Conservation (phyloP, 192 early-diverging fungal genomes). For the Coemansia biformis region DNA sequence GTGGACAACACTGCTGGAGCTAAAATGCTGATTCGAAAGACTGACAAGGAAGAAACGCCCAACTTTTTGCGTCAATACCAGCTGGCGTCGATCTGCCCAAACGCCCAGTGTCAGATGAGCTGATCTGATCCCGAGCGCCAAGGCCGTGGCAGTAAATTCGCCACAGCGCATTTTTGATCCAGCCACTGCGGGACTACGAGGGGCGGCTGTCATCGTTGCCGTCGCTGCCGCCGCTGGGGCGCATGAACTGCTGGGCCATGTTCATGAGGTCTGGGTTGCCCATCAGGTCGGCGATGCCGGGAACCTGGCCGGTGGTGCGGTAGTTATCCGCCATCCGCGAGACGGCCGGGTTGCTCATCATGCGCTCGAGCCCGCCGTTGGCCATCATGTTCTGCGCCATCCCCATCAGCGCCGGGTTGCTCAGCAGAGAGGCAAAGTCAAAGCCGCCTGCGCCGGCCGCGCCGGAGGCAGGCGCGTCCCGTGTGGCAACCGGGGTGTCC, state of each 20-base stretch:
- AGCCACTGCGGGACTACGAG: too few species aligned
- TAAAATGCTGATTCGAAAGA: too few species aligned
- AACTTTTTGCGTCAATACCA: too few species aligned
- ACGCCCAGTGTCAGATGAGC: too few species aligned
- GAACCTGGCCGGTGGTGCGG: slow-evolving; percentile 42
- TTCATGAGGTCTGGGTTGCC: slow-evolving; percentile 43
- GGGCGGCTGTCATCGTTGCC: slow-evolving; percentile 1
- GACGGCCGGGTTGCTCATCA: slow-evolving; percentile 90
- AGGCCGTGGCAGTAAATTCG: too few species aligned
- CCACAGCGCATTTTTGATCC: too few species aligned
- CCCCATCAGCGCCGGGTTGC: slow-evolving; percentile 90
- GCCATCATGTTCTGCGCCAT: slow-evolving; percentile 94
- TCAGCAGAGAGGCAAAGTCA: slow-evolving; percentile 79
- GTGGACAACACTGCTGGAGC: too few species aligned
- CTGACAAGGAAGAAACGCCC: too few species aligned
- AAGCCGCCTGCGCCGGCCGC: slow-evolving; percentile 63
- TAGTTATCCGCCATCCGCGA: slow-evolving; percentile 64
- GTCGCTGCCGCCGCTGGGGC: slow-evolving; percentile 2
- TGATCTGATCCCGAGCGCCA: too few species aligned
- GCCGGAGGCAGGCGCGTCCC: slow-evolving; percentile 4
- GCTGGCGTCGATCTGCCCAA: too few species aligned
- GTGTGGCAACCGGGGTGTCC: slow-evolving; percentile 20
- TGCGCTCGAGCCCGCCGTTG: slow-evolving; percentile 68
- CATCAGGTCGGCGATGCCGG: slow-evolving; percentile 47
- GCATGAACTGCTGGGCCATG: slow-evolving; percentile 30